Evolutionary conservation across 345 rosid genomes (phyloP).

Genomic region (Moringa oleifera): DNA sequence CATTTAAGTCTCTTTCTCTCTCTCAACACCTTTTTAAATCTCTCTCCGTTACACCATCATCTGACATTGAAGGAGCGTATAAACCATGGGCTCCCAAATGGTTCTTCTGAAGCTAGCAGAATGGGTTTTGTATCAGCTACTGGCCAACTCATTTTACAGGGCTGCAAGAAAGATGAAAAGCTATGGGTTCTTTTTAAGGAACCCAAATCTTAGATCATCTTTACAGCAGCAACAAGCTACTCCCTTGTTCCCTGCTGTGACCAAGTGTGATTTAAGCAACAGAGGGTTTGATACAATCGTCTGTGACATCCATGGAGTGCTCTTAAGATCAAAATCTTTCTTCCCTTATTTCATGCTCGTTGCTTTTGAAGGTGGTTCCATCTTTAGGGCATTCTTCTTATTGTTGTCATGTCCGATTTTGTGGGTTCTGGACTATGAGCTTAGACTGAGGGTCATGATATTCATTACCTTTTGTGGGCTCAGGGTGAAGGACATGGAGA

Average conservation of each 20-base stretch:
- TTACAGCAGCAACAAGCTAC: constrained; percentile 23
- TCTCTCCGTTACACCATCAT: neutral
- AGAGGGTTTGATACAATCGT: constrained; percentile 36
- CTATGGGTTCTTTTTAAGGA: constrained; percentile 44
- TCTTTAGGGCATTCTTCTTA: constrained; percentile 59
- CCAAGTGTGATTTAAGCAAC: constrained; percentile 27
- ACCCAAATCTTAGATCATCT: constrained; percentile 25
- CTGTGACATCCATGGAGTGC: constrained; percentile 60
- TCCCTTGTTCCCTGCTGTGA: constrained; percentile 35
- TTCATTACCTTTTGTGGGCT: constrained; percentile 81
- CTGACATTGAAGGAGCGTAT: neutral
- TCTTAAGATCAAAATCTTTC: constrained; percentile 50
- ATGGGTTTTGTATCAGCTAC: constrained; percentile 56
- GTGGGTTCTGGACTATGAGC: constrained; percentile 49
- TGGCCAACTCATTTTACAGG: constrained; percentile 53
- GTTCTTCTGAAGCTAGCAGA: constrained; percentile 46
- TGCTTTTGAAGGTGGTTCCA: constrained; percentile 86
- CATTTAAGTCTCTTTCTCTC: too few relatives aligned
- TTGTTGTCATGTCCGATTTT: constrained; percentile 52
- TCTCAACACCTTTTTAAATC: neutral
- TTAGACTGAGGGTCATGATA: constrained; percentile 47
- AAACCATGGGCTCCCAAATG: constrained; percentile 50
- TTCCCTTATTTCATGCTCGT: constrained; percentile 96
- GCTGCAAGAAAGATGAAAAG: constrained; percentile 59
- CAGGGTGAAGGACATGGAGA: constrained; percentile 44